Percentiles rank a stretch among this genome's conserved stretches.
Evolutionary conservation across 2,329 filamentous ascomycete genomes (phyloP).

Genomic region (Monosporascus sp.): DNA sequence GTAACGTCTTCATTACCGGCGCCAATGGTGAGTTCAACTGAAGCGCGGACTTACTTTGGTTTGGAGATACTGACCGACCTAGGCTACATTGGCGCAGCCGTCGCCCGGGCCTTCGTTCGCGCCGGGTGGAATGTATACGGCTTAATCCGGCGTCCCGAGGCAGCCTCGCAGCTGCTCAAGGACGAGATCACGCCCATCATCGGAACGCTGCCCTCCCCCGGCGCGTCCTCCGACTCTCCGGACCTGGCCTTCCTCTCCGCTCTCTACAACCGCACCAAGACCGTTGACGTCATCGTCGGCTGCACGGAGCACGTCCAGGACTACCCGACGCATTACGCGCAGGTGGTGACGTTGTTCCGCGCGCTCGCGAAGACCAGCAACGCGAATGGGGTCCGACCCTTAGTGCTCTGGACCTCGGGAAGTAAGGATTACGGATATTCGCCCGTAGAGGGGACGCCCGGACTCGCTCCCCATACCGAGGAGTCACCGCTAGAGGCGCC

Average conservation of each 20-base stretch:
- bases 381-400: conserved; percentile 27
- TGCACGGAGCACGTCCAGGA: conserved; percentile 35
- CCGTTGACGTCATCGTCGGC: conserved; percentile 38
- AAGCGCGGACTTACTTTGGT: background rate
- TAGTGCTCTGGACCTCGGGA: conserved; percentile 42
- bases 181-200: conserved; percentile 37
- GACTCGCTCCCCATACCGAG: conserved; percentile 38
- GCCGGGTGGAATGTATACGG: conserved; percentile 42
- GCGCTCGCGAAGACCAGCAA: conserved; percentile 29
- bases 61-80: background rate
- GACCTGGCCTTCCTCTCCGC: conserved; percentile 21
- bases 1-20: conserved; percentile 39
- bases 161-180: conserved; percentile 22
- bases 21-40: conserved; percentile 30
- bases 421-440: conserved; percentile 45
- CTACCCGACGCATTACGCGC: conserved; percentile 35
- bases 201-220: conserved; percentile 25
- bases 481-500: conserved; percentile 31
- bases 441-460: conserved; percentile 26
- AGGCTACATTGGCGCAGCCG: conserved; percentile 40
- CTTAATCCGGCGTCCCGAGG: conserved; percentile 32
- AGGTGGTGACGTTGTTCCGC: conserved; percentile 30
- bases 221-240: conserved; percentile 4
- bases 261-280: conserved; percentile 19
- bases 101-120: conserved; percentile 38